Percentiles rank a stretch among this genome's conserved stretches.
These are phyloP conservation scores for Septoria linicola DNA, from an alignment of 2,329 filamentous ascomycete species.

Conservation along the genomic window DNA sequence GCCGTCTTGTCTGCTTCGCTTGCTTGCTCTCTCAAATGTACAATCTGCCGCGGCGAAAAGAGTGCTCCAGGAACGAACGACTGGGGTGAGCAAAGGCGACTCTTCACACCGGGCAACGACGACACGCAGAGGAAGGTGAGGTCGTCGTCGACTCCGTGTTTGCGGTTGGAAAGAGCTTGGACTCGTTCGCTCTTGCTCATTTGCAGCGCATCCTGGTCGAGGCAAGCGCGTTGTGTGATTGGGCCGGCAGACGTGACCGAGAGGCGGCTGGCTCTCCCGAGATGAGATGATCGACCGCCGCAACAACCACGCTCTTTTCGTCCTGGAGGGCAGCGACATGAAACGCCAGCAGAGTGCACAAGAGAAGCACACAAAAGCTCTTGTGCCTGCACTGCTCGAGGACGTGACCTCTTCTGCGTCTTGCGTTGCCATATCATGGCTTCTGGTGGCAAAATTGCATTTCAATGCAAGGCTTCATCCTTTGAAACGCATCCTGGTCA, in stretches of 20 bases:
- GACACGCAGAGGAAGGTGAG: slow-evolving; percentile 7
- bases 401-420: no score
- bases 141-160: background rate
- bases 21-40: no score
- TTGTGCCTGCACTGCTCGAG: no score
- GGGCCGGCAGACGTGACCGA: slow-evolving; percentile 1
- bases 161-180: slow-evolving; percentile 1
- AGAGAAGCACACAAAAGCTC: no score
- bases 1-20: background rate
- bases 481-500: background rate
- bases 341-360: no score
- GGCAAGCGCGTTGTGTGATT: slow-evolving; percentile 1
- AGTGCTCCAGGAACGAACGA: slow-evolving; percentile 8
- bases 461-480: background rate
- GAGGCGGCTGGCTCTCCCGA: no score
- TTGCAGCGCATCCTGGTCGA: slow-evolving; percentile 6
- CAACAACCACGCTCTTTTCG: background rate
- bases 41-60: background rate
- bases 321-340: background rate
- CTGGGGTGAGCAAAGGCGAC: slow-evolving; percentile 6
- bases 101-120: background rate
- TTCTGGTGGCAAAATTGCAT: no score
- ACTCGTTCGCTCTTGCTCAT: slow-evolving; percentile 1
- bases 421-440: no score
- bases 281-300: background rate